Evolutionary conservation across 2,329 filamentous ascomycete species (phyloP).

Genomic region (Fusarium mexicanum): DNA sequence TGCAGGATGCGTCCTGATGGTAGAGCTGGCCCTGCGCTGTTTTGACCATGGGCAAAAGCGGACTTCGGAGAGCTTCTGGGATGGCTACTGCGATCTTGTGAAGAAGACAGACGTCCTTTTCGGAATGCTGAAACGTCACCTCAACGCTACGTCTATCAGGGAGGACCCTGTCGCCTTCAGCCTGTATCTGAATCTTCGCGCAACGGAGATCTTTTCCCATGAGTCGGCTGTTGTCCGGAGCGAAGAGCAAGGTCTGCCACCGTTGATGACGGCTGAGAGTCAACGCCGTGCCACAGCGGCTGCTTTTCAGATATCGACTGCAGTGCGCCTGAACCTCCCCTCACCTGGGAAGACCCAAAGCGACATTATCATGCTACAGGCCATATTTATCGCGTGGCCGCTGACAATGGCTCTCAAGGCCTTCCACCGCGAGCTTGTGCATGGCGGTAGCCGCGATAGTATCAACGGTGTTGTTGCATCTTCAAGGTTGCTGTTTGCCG

Average conservation of each 20-base stretch:
- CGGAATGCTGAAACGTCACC: not conserved
- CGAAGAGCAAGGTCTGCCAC: not conserved
- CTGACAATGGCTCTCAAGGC: not conserved
- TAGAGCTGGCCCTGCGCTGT: not conserved
- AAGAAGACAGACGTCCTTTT: not conserved
- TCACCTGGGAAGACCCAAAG: rapidly evolving
- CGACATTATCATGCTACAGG: not conserved
- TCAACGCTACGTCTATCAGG: not conserved
- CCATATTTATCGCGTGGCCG: not conserved
- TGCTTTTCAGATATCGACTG: not conserved
- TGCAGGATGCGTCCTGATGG: not conserved
- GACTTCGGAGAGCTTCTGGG: not conserved
- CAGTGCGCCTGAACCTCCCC: not conserved
- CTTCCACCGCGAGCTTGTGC: rapidly evolving
- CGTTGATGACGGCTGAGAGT: not conserved
- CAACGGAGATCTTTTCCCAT: not conserved
- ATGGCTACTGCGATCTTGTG: not conserved
- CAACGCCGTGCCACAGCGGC: not conserved
- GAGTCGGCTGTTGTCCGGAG: not conserved
- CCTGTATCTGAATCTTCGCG: not conserved
- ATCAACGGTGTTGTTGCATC: not conserved
- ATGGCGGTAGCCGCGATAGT: rapidly evolving
- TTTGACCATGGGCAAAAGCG: not conserved
- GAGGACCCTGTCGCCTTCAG: not conserved
- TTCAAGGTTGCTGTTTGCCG: rapidly evolving